Conservation (phyloP, 73 alveolate genomes). For the Uronychia setigera region DNA sequence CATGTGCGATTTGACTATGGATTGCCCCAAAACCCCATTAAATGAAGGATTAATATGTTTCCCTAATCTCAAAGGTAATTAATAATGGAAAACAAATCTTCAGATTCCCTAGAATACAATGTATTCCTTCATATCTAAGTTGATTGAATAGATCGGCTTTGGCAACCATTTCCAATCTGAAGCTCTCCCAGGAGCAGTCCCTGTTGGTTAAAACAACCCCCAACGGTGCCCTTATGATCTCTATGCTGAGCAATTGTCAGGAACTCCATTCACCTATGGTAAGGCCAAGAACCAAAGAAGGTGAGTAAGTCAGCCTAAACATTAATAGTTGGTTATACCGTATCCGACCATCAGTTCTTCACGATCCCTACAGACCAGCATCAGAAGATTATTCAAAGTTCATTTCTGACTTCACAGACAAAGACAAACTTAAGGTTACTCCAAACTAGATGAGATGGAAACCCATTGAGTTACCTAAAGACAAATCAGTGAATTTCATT, state of each 20-base stretch:
- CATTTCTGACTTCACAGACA: conserved; percentile 49
- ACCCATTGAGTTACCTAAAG: conserved; percentile 63
- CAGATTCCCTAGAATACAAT: not conserved
- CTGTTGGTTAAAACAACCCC: conserved; percentile 81
- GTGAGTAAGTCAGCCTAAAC: conserved; percentile 1
- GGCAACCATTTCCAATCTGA: conserved; percentile 85
- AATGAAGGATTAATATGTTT: too few relatives aligned
- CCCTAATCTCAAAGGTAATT: too few relatives aligned
- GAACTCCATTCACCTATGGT: conserved; percentile 89
- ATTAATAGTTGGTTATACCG: conserved; percentile 74
- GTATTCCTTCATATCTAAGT: not conserved
- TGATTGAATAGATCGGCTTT: conserved; percentile 45
- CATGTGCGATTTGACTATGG: too few relatives aligned
- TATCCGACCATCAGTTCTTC: conserved; percentile 83
- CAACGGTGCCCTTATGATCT: conserved; percentile 80
- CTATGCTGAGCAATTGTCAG: conserved; percentile 88
- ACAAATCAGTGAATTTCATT: conserved; percentile 57
- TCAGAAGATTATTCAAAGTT: conserved; percentile 27
- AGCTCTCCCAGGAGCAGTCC: conserved; percentile 86
- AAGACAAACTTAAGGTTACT: conserved; percentile 58
- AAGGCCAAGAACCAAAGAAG: conserved; percentile 73
- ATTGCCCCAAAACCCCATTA: too few relatives aligned
- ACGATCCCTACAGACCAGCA: conserved; percentile 55
- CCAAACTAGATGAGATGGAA: conserved; percentile 79
- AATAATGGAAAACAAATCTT: not conserved